A percentile compares a stretch with the other conserved stretches of the same genome.
These are phyloP conservation scores for Quillaja saponaria DNA, from an alignment of 306 rosid species.

Conservation along the genomic window DNA sequence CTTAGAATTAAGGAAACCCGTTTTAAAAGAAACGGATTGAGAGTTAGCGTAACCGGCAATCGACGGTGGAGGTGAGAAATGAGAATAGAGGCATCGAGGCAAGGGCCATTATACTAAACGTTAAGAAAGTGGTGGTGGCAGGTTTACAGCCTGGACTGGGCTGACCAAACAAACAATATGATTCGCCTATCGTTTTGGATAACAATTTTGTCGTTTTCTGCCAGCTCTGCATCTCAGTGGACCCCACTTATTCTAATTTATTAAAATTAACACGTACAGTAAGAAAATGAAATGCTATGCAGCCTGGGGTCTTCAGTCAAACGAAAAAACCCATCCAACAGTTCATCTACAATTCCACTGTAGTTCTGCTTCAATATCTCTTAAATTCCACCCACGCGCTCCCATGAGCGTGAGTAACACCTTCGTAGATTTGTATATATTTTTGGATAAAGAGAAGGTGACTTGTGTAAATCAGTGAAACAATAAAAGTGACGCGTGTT, in stretches of 20 bases:
- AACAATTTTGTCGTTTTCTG: conserved; percentile 71
- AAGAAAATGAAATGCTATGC: background rate
- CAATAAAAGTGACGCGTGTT: conserved; percentile 76
- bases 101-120: background rate
- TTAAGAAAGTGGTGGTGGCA: conserved; percentile 61
- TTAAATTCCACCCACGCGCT: conserved; percentile 16
- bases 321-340: conserved; percentile 39
- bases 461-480: conserved; percentile 43
- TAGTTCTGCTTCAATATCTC: conserved; percentile 27
- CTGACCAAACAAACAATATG: conserved; percentile 52
- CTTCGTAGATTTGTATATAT: background rate
- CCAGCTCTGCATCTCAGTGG: conserved; percentile 41
- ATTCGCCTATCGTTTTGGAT: conserved; percentile 81
- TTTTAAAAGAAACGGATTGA: background rate
- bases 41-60: conserved; percentile 28
- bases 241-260: background rate
- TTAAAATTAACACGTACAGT: background rate
- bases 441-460: conserved; percentile 16
- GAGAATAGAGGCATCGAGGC: background rate
- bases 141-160: conserved; percentile 89
- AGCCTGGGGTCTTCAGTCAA: conserved; percentile 61
- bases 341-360: conserved; percentile 40
- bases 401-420: conserved; percentile 3
- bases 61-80: conserved; percentile 39
- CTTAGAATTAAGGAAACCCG: background rate